Conservation (phyloP, 2,329 filamentous ascomycete species). For the Microcyclospora tardicrescens region DNA sequence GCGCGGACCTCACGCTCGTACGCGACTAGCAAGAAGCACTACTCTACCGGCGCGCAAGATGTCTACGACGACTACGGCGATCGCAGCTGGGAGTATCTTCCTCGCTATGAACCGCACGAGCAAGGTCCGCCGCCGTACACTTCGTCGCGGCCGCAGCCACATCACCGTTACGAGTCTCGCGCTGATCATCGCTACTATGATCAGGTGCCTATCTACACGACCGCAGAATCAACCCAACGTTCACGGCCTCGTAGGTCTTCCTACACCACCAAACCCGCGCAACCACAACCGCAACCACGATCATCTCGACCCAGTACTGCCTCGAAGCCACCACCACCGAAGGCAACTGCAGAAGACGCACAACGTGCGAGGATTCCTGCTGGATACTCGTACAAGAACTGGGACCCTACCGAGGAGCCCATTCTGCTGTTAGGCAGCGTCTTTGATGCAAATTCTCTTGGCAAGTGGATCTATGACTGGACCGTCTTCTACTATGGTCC, state of each 20-base stretch:
- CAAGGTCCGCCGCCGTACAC: conserved; percentile 37
- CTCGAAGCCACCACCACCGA: conserved; percentile 26
- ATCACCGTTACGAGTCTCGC: conserved; percentile 28
- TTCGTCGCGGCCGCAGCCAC: conserved; percentile 35
- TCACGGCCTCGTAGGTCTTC: conserved; percentile 27
- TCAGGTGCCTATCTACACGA: conserved; percentile 36
- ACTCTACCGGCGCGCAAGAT: conserved; percentile 40
- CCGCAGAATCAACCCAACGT: conserved; percentile 23
- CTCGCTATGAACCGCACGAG: conserved; percentile 28
- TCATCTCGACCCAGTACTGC: conserved; percentile 26
- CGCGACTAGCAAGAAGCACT: conserved; percentile 35
- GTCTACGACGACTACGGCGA: conserved; percentile 46
- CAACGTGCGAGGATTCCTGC: conserved; percentile 57
- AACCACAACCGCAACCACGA: conserved; percentile 31
- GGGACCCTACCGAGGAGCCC: conserved; percentile 87
- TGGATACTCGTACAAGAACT: conserved; percentile 94
- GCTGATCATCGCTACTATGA: conserved; percentile 41
- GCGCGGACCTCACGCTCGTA: conserved; percentile 8
- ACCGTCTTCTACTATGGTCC: conserved; percentile 82
- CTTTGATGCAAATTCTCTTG: conserved; percentile 92
- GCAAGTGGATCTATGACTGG: conserved; percentile 99
- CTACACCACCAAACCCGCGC: conserved; percentile 42
- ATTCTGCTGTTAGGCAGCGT: conserved; percentile 91
- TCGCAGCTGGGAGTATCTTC: conserved; percentile 32
- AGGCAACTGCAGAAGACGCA: conserved; percentile 54